A percentile compares a stretch with the other conserved stretches of the same genome.
These are phyloP conservation scores for Fusarium virguliforme DNA, from an alignment of 2,329 filamentous ascomycete species.

Conservation along the genomic window DNA sequence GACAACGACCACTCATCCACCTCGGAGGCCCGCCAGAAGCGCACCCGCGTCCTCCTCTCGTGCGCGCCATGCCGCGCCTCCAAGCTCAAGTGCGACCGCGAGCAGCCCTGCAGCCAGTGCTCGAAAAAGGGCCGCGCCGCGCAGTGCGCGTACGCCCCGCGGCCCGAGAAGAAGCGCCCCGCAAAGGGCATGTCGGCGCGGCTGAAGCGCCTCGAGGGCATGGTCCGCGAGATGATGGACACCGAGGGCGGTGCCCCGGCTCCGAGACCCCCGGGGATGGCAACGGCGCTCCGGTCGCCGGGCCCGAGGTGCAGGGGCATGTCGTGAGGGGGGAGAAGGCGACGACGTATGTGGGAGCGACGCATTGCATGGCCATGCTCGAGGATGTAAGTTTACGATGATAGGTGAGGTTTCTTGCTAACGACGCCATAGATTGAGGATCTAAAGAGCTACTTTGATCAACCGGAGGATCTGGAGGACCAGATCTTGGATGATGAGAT, in stretches of 20 bases:
- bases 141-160: slow-evolving; percentile 66
- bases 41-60: slow-evolving; percentile 66
- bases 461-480: slow-evolving; percentile 59
- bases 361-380: slow-evolving; percentile 73
- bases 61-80: slow-evolving; percentile 68
- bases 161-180: slow-evolving; percentile 59
- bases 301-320: slow-evolving; percentile 56
- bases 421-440: slow-evolving; percentile 67
- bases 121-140: slow-evolving; percentile 64
- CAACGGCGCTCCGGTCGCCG: slow-evolving; percentile 29
- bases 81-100: slow-evolving; percentile 72
- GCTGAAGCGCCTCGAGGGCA: slow-evolving; percentile 69
- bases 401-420: neutral
- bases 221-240: slow-evolving; percentile 72
- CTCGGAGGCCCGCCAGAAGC: slow-evolving; percentile 56
- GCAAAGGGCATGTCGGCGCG: slow-evolving; percentile 69
- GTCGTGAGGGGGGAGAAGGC: slow-evolving; percentile 62
- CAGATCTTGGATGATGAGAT: slow-evolving; percentile 55
- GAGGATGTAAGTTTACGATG: slow-evolving; percentile 66
- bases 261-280: slow-evolving; percentile 3
- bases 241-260: slow-evolving; percentile 49
- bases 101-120: slow-evolving; percentile 68
- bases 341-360: slow-evolving; percentile 71
- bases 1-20: slow-evolving; percentile 41
- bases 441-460: slow-evolving; percentile 71